phyloP scores from a whole-genome alignment of 2,329 filamentous ascomycete genomes.

The Nothopassalora personata region DNA sequence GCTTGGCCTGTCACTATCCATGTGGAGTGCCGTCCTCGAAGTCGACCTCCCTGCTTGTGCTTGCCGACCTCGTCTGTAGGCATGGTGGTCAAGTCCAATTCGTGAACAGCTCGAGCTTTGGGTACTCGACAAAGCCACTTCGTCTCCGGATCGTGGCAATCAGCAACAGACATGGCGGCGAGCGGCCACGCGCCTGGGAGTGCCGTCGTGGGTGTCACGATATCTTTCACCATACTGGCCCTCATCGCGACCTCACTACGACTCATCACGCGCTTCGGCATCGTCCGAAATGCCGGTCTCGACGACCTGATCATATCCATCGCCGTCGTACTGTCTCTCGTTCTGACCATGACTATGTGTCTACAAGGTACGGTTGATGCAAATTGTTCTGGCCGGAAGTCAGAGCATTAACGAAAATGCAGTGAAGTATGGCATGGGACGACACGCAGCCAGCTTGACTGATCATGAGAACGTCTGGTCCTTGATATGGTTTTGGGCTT shows the following conservation, averaged over 20 bases:
- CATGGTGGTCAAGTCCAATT: neutral
- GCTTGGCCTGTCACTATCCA: neutral
- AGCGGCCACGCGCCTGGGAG: constrained; percentile 24
- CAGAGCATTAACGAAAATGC: neutral
- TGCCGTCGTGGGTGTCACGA: constrained; percentile 24
- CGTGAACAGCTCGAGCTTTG: neutral
- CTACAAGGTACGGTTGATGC: constrained; percentile 9
- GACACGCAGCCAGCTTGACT: constrained; percentile 18
- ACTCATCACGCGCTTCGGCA: constrained; percentile 19
- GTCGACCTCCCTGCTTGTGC: neutral
- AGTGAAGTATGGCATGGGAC: constrained; percentile 28
- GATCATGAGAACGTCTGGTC: constrained; percentile 15
- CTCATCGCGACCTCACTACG: constrained; percentile 17
- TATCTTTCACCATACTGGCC: constrained; percentile 24
- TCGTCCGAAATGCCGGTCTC: constrained; percentile 23
- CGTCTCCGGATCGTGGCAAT: neutral
- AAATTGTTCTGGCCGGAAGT: no score
- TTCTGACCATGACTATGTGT: constrained; percentile 19
- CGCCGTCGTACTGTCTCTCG: constrained; percentile 14
- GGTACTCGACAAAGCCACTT: neutral
- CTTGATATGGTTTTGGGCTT: constrained; percentile 25
- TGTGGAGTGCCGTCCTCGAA: neutral
- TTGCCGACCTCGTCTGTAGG: neutral
- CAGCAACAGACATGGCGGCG: constrained; percentile 2
- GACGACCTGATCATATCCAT: constrained; percentile 24